A percentile compares a stretch with the other conserved stretches of the same genome.
phyloP scores from a whole-genome alignment of 2,329 filamentous ascomycete genomes.

The Ophiocordyceps camponoti-saundersi region DNA sequence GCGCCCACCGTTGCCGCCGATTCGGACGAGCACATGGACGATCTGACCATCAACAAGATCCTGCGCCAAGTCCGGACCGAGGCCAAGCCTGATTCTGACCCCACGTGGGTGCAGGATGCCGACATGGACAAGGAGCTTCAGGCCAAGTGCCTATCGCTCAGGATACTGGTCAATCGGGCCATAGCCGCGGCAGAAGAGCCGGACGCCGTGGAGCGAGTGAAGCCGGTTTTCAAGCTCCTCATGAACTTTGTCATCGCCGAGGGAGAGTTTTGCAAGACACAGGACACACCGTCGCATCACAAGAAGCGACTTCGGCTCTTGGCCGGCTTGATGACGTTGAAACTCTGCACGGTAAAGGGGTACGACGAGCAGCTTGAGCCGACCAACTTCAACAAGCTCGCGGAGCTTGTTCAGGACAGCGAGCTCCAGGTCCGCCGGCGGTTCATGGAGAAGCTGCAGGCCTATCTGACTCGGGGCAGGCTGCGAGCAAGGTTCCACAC shows the following conservation, averaged over 20 bases:
- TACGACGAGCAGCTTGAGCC: conserved; percentile 63
- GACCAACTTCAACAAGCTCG: conserved; percentile 63
- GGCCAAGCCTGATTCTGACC: conserved; percentile 34
- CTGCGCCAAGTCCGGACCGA: conserved; percentile 52
- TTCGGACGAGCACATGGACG: conserved; percentile 58
- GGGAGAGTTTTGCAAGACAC: conserved; percentile 64
- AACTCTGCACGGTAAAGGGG: conserved; percentile 60
- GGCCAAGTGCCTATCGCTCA: conserved; percentile 71
- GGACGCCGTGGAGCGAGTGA: conserved; percentile 40
- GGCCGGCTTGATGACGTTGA: conserved; percentile 66
- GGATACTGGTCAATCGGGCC: conserved; percentile 72
- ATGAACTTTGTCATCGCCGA: conserved; percentile 57
- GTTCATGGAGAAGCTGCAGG: conserved; percentile 78
- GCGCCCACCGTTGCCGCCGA: conserved; percentile 58
- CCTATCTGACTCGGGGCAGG: conserved; percentile 61
- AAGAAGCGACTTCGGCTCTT: conserved; percentile 65
- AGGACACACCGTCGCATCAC: conserved; percentile 61
- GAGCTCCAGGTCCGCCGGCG: conserved; percentile 55
- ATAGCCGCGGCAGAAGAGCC: conserved; percentile 38
- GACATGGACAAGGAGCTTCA: conserved; percentile 64
- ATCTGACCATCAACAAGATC: conserved; percentile 60
- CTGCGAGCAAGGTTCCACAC: conserved; percentile 70
- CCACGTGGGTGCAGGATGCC: conserved; percentile 50
- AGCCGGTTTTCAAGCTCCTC: conserved; percentile 61
- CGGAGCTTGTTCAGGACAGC: conserved; percentile 65